These are phyloP conservation scores for Termitomyces sp. DNA, from an alignment of 768 basidiomycete species.

Conservation along the genomic window DNA sequence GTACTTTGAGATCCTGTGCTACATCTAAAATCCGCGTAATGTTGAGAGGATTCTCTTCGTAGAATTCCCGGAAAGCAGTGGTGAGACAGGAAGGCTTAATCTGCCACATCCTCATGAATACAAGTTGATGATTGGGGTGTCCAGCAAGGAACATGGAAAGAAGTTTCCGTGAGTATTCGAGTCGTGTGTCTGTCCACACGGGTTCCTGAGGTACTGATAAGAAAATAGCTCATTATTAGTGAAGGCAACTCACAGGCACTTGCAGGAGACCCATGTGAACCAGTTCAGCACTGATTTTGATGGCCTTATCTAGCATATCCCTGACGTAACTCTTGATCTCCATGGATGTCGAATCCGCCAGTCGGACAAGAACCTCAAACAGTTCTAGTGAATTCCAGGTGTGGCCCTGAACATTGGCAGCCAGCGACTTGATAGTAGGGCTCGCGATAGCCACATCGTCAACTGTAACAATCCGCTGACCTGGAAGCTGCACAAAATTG, in stretches of 20 bases:
- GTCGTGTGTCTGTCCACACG: constrained; percentile 82
- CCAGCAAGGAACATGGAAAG: constrained; percentile 88
- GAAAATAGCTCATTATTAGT: not conserved
- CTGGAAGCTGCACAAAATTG: constrained; percentile 86
- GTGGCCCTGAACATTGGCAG: constrained; percentile 85
- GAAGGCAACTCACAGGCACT: constrained; percentile 63
- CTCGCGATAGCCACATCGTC: constrained; percentile 84
- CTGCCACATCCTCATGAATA: constrained; percentile 96
- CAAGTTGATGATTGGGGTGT: constrained; percentile 92
- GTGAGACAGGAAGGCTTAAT: constrained; percentile 83
- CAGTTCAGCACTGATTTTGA: constrained; percentile 90
- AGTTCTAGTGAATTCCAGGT: constrained; percentile 95
- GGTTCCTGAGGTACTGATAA: constrained; percentile 46
- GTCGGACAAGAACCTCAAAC: constrained; percentile 80
- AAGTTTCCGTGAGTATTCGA: constrained; percentile 82
- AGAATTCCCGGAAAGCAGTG: constrained; percentile 86
- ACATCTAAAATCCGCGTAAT: constrained; percentile 94
- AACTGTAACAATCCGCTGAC: constrained; percentile 77
- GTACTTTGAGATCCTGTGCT: constrained; percentile 89
- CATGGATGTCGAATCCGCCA: constrained; percentile 63
- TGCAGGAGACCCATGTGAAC: constrained; percentile 92
- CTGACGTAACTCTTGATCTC: constrained; percentile 76
- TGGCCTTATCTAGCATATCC: constrained; percentile 91
- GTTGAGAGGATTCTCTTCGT: constrained; percentile 87
- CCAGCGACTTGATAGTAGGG: constrained; percentile 88